Percentiles rank a stretch among this genome's conserved stretches.
phyloP scores from a whole-genome alignment of 108 stramenopile genomes.

The Cyclotella atomus region DNA sequence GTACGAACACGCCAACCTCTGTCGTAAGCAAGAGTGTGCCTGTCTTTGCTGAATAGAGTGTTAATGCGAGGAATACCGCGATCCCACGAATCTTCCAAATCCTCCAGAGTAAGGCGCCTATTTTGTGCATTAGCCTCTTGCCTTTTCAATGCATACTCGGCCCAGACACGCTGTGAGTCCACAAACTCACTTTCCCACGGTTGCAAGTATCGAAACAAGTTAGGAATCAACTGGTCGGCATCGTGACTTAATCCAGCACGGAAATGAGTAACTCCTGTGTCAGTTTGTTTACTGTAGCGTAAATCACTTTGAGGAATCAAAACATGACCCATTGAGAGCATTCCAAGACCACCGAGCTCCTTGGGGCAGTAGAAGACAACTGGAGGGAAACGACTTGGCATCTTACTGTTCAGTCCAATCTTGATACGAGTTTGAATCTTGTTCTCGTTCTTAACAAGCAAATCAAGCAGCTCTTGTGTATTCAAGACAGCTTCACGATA shows the following conservation, averaged over 20 bases:
- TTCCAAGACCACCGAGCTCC: constrained; percentile 98
- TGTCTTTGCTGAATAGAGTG: constrained; percentile 97
- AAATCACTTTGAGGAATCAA: constrained; percentile 99
- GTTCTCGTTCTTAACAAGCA: constrained; percentile 99
- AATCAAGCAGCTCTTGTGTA: constrained; percentile 96
- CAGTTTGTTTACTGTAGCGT: constrained; percentile 98
- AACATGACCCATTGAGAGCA: constrained; percentile 99
- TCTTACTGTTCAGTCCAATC: constrained; percentile 99
- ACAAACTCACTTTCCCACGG: constrained; percentile 99
- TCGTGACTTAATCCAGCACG: constrained; percentile 98
- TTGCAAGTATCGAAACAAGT: constrained; percentile 97
- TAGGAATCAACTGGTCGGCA: constrained; percentile 98
- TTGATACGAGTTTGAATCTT: constrained; percentile 99
- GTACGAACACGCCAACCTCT: constrained; percentile 99
- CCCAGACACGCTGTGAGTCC: constrained; percentile 99
- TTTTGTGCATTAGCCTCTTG: constrained; percentile 99
- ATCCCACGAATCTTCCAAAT: constrained; percentile 99
- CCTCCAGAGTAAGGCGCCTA: constrained; percentile 97
- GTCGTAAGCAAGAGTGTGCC: constrained; percentile 96
- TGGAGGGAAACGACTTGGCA: constrained; percentile 94
- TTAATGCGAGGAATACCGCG: constrained; percentile 99
- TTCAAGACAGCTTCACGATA: constrained; percentile 99
- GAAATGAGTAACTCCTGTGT: constrained; percentile 98
- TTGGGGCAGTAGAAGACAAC: constrained; percentile 96
- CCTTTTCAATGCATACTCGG: constrained; percentile 99